Conservation (phyloP, 2,329 filamentous ascomycete genomes). For the Anisogramma anomala region DNA sequence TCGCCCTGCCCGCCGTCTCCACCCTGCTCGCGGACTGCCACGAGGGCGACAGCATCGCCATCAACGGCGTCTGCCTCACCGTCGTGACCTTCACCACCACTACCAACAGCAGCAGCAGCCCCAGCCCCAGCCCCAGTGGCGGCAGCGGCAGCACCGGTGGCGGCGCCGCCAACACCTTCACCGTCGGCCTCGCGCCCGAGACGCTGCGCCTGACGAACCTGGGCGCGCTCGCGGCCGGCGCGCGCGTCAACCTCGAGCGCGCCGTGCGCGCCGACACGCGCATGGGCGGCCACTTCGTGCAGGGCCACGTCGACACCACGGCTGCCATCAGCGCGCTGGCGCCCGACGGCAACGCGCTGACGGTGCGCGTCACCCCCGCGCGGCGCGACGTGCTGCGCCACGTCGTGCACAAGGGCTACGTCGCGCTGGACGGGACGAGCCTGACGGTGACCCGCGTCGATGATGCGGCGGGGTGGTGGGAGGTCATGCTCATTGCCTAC, state of each 20-base stretch:
- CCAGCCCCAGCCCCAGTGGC: constrained; percentile 66
- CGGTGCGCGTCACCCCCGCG: constrained; percentile 68
- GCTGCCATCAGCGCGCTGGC: constrained; percentile 62
- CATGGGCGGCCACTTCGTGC: constrained; percentile 97
- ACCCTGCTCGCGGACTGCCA: constrained; percentile 73
- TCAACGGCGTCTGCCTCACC: constrained; percentile 94
- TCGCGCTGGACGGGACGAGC: constrained; percentile 88
- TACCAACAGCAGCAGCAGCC: no score
- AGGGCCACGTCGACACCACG: constrained; percentile 90
- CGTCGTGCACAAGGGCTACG: constrained; percentile 91
- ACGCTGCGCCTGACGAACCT: constrained; percentile 93
- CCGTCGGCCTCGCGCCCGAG: constrained; percentile 88
- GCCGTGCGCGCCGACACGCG: constrained; percentile 83
- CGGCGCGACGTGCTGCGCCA: constrained; percentile 64
- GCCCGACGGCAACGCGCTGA: constrained; percentile 81
- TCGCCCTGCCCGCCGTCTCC: constrained; percentile 54
- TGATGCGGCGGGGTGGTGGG: constrained; percentile 71
- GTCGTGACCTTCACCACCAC: constrained; percentile 48
- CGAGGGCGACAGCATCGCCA: constrained; percentile 83
- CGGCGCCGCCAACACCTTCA: constrained; percentile 51
- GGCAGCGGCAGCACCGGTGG: constrained; percentile 91
- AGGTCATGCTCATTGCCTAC: constrained; percentile 96
- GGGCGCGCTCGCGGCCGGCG: constrained; percentile 54
- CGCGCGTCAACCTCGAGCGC: constrained; percentile 81
- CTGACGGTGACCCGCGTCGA: constrained; percentile 82